Conservation (phyloP, 768 basidiomycete species). For the Rhizopogon roseolus region DNA sequence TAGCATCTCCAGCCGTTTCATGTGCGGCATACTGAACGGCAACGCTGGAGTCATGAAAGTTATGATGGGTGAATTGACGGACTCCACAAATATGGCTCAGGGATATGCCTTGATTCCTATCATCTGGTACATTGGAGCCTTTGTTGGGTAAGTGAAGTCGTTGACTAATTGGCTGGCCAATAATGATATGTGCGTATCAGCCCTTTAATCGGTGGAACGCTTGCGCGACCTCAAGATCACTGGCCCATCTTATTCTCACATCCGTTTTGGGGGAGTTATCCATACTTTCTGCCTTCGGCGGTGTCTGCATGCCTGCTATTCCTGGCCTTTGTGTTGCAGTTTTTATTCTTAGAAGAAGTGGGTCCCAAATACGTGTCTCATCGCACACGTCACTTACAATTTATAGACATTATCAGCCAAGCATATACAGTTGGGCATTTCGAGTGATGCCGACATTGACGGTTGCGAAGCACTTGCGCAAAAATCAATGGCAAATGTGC, state of each 20-base stretch:
- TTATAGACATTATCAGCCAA: neutral
- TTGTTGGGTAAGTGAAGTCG: conserved; percentile 27
- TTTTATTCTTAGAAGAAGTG: conserved; percentile 26
- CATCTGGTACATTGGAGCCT: conserved; percentile 24
- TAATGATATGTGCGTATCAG: conserved; percentile 16
- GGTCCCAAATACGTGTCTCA: neutral
- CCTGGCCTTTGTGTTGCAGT: conserved; percentile 11
- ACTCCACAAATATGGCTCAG: conserved; percentile 27
- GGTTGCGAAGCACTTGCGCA: conserved; percentile 2
- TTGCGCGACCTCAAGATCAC: conserved; percentile 49
- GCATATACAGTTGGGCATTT: too few relatives aligned
- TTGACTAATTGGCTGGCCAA: too few relatives aligned
- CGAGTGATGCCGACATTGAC: too few relatives aligned
- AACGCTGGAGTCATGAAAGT: conserved; percentile 61
- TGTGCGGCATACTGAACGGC: conserved; percentile 32
- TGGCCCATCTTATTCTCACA: conserved; percentile 45
- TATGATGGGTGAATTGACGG: conserved; percentile 60
- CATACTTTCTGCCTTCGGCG: conserved; percentile 33
- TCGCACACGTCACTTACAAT: neutral
- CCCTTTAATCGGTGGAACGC: conserved; percentile 53
- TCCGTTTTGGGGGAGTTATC: conserved; percentile 29
- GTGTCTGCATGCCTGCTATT: conserved; percentile 15
- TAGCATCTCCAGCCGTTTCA: conserved; percentile 22
- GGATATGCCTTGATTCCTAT: conserved; percentile 28
- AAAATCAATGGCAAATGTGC: conserved; percentile 25